Conservation (phyloP, 2,329 filamentous ascomycete species). For the Venturiaceae sp. region DNA sequence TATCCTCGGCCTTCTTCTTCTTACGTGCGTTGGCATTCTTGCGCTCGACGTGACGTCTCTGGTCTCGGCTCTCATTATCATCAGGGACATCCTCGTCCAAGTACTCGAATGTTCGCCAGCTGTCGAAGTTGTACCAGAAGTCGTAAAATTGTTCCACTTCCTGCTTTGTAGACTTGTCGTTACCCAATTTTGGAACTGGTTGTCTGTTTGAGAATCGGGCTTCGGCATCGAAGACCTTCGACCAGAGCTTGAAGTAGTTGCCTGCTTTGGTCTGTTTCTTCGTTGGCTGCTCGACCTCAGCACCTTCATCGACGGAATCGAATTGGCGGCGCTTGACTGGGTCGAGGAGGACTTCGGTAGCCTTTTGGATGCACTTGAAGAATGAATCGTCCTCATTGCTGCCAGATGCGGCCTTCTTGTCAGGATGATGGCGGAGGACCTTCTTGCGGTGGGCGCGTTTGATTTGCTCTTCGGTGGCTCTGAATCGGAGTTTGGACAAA, state of each 20-base stretch:
- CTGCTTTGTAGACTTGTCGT: constrained; percentile 75
- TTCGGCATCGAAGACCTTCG: constrained; percentile 81
- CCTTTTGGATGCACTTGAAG: constrained; percentile 99
- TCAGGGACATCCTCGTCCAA: constrained; percentile 98
- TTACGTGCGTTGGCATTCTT: constrained; percentile 97
- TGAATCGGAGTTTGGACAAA: constrained; percentile 82
- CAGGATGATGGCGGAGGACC: constrained; percentile 96
- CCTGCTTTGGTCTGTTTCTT: constrained; percentile 84
- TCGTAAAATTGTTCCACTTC: constrained; percentile 96
- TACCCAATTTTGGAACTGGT: constrained; percentile 78
- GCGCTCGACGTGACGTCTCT: constrained; percentile 95
- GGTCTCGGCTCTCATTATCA: constrained; percentile 97
- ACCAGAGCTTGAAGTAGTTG: constrained; percentile 95
- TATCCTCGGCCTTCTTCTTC: constrained; percentile 99
- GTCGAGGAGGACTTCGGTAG: constrained; percentile 86
- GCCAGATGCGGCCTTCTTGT: constrained; percentile 93
- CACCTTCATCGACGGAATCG: constrained; percentile 91
- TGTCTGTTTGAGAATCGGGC: constrained; percentile 84
- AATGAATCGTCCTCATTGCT: constrained; percentile 89
- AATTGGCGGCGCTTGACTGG: constrained; percentile 88
- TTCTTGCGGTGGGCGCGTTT: constrained; percentile 99
- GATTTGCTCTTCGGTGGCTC: constrained; percentile 95
- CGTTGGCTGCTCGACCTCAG: constrained; percentile 80
- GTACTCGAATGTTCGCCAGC: constrained; percentile 96
- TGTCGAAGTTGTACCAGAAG: constrained; percentile 99